Percentiles rank a stretch among this genome's conserved stretches.
These are phyloP conservation scores for Colletotrichum gigasporum DNA, from an alignment of 2,329 filamentous ascomycete genomes.

Conservation along the genomic window DNA sequence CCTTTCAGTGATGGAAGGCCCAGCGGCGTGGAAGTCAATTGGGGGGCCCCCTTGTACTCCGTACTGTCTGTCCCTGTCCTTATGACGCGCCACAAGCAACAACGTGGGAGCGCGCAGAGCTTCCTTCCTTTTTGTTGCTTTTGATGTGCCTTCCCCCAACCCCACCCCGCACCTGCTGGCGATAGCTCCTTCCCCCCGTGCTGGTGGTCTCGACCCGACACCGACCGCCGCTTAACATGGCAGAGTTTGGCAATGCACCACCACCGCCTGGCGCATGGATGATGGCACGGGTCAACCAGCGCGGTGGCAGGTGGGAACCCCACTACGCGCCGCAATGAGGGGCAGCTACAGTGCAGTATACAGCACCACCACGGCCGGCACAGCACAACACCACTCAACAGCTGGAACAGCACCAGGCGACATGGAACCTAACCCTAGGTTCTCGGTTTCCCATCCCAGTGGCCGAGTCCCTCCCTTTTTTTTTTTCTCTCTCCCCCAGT, in stretches of 20 bases:
- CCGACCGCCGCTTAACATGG: neutral
- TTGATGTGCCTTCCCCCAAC: neutral
- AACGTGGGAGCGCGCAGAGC: constrained; percentile 2
- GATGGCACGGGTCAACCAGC: constrained; percentile 4
- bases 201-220: constrained; percentile 15
- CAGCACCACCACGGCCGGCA: neutral
- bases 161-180: neutral
- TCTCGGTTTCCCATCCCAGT: neutral
- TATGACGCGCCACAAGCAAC: neutral
- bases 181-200: constrained; percentile 4
- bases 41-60: too few relatives aligned
- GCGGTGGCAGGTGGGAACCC: neutral
- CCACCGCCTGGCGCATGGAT: neutral
- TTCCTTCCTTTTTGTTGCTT: neutral
- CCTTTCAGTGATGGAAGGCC: too few relatives aligned
- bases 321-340: constrained; percentile 21
- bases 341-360: neutral
- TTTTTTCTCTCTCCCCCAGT: neutral
- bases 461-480: neutral
- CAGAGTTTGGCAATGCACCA: neutral
- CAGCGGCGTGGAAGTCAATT: too few relatives aligned
- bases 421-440: neutral
- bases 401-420: neutral
- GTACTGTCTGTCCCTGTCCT: too few relatives aligned
- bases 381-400: neutral